Evolutionary conservation across 1,284 basidiomycete genomes (phyloP).

Genomic region (Marasmius fiardii): DNA sequence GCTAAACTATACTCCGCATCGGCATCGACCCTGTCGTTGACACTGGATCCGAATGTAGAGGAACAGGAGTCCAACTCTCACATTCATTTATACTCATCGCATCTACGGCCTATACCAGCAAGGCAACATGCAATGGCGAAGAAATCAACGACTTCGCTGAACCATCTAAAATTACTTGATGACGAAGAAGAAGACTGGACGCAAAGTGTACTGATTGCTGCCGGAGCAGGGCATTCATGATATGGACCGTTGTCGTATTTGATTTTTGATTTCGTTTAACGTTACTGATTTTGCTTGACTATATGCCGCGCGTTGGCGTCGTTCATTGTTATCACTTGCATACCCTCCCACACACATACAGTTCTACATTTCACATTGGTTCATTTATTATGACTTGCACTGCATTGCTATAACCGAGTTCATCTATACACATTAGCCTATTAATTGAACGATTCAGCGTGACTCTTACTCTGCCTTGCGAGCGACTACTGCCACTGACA

Average conservation of each 20-base stretch:
- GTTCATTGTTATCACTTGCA: background rate
- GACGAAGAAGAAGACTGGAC: constrained; percentile 57
- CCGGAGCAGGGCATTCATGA: constrained; percentile 26
- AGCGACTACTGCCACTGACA: too few relatives aligned
- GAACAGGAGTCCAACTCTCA: background rate
- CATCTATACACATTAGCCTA: background rate
- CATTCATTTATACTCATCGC: constrained; percentile 15
- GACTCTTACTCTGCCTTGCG: background rate
- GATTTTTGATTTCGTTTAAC: background rate
- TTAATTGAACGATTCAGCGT: background rate
- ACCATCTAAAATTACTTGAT: constrained; percentile 40
- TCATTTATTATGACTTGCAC: background rate
- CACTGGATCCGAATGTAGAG: constrained; percentile 10
- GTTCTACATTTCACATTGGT: background rate
- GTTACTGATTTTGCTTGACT: background rate
- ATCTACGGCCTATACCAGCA: constrained; percentile 25
- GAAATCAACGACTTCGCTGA: constrained; percentile 32
- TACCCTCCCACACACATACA: background rate
- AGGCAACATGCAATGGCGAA: constrained; percentile 20
- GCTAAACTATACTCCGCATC: constrained; percentile 40
- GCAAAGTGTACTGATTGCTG: constrained; percentile 53
- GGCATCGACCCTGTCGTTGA: constrained; percentile 30
- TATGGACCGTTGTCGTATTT: background rate
- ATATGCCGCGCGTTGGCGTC: background rate
- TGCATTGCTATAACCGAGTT: background rate